Evolutionary conservation across 2,329 filamentous ascomycete species (phyloP), one percentile per base, ranked within the genome.

Genomic region (Fonsecaea pugnacius): DNA sequence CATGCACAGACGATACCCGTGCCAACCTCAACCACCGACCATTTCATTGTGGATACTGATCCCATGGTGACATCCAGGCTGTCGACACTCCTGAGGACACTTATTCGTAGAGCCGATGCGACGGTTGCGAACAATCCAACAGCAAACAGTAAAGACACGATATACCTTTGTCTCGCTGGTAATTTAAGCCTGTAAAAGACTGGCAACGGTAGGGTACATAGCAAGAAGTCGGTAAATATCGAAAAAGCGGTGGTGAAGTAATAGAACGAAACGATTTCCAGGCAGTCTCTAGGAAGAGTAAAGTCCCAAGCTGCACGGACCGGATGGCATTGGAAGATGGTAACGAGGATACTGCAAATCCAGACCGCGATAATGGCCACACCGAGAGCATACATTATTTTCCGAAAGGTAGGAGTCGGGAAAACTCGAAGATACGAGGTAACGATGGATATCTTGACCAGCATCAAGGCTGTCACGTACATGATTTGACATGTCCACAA

Each of bases 241-340:
- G 87, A 88, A 67, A 87, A 80, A 33, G 85, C 82, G 2, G 85
- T 85, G 36, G 86, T 79, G 48, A 80, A 80, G 38, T 84, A 78
- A 32, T 86, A 78, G 58, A 85, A 83, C 1, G 76, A 75, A 2
- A 82, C 79, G 67, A 87, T 77, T 54, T 77, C 72, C 57, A 85
- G 74, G 62, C 82, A 85, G 16, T 72, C 64, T 67, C 80, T 62
- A 0, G 73, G 51, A 1, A 75, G 69, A 16, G 70, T 70, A n/a
- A 71, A 69, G 38, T 78, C 72, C 78, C 79, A 82, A 35, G 77
- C 76, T 46, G 72, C 76, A 35, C 70, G 67, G 48, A 82, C 73
- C 12, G 80, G 80, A 4, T 70, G 68, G 68, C 80, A 82, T 66
- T 82, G 80, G 70, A 83, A 80, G 21, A 78, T 78, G 27, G 75